Evolutionary conservation across 1,284 basidiomycete species (phyloP).

Genomic region (Coniferiporia sulphurascens): DNA sequence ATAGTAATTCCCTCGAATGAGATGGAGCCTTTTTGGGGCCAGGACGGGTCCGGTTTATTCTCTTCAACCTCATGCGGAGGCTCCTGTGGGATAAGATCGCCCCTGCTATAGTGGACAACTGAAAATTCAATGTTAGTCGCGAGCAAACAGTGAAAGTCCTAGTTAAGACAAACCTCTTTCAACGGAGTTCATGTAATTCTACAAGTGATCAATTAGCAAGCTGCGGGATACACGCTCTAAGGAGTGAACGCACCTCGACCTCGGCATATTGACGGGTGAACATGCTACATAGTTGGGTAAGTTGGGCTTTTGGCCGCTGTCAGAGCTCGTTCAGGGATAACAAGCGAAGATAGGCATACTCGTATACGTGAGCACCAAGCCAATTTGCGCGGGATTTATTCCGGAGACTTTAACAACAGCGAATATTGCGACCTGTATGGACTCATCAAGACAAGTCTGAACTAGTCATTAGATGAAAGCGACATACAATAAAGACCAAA

Average conservation of each 20-base stretch:
- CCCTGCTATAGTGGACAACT: slow-evolving; percentile 60
- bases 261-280: slow-evolving; percentile 59
- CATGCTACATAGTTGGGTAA: slow-evolving; percentile 53
- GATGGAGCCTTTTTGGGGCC: slow-evolving; percentile 50
- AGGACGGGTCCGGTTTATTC: slow-evolving; percentile 45
- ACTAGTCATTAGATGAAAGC: slow-evolving; percentile 5
- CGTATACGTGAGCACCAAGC: slow-evolving; percentile 69
- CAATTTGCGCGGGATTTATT: slow-evolving; percentile 63
- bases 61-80: slow-evolving; percentile 53
- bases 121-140: slow-evolving; percentile 5
- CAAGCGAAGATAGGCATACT: slow-evolving; percentile 29
- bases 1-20: slow-evolving; percentile 50
- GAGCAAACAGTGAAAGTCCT: not conserved
- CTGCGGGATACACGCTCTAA: slow-evolving; percentile 1
- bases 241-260: slow-evolving; percentile 43
- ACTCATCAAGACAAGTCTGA: not conserved
- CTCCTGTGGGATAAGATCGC: slow-evolving; percentile 56
- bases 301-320: slow-evolving; percentile 33
- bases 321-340: slow-evolving; percentile 11
- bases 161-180: slow-evolving; percentile 45
- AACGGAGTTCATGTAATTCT: slow-evolving; percentile 74
- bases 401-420: slow-evolving; percentile 48
- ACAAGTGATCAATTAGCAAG: slow-evolving; percentile 11
- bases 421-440: slow-evolving; percentile 44
- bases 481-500: slow-evolving; percentile 58